Evolutionary conservation across 208 protist species (phyloP).

Genomic region (Lotmaria passim): DNA sequence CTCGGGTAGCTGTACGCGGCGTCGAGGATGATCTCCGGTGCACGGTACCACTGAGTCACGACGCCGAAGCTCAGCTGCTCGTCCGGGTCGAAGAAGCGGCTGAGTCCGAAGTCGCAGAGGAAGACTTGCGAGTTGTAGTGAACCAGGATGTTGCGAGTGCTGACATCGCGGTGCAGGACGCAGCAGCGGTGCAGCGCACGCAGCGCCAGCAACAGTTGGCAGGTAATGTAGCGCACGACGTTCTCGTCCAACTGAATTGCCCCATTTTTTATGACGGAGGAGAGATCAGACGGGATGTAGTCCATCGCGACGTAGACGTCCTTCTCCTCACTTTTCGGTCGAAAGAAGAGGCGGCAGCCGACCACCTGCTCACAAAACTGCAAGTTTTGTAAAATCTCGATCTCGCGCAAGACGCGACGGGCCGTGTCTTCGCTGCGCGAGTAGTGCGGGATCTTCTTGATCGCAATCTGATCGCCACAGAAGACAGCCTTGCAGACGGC

Average conservation of each 20-base stretch:
- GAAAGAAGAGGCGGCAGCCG: constrained; percentile 87
- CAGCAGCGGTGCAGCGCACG: constrained; percentile 88
- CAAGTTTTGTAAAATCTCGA: constrained; percentile 85
- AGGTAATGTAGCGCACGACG: constrained; percentile 85
- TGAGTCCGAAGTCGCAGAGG: constrained; percentile 93
- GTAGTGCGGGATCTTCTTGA: constrained; percentile 93
- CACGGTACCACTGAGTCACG: constrained; percentile 93
- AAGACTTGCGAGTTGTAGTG: constrained; percentile 88
- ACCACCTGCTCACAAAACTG: constrained; percentile 91
- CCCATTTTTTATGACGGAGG: constrained; percentile 81
- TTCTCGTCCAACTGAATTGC: constrained; percentile 79
- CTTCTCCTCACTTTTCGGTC: constrained; percentile 88
- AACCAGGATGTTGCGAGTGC: constrained; percentile 91
- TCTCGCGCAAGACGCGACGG: constrained; percentile 86
- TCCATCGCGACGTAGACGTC: constrained; percentile 94
- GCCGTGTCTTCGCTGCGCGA: constrained; percentile 80
- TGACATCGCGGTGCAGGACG: constrained; percentile 88
- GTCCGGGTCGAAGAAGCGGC: constrained; percentile 92
- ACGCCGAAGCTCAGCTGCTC: constrained; percentile 92
- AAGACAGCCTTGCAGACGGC: constrained; percentile 92
- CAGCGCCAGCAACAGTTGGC: constrained; percentile 87
- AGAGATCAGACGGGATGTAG: constrained; percentile 87
- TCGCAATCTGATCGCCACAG: constrained; percentile 73
- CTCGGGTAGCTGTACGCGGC: constrained; percentile 84
- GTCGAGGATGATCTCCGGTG: constrained; percentile 93